Evolutionary conservation across 2,329 filamentous ascomycete species (phyloP).

Genomic region (Aspergillus sp.): DNA sequence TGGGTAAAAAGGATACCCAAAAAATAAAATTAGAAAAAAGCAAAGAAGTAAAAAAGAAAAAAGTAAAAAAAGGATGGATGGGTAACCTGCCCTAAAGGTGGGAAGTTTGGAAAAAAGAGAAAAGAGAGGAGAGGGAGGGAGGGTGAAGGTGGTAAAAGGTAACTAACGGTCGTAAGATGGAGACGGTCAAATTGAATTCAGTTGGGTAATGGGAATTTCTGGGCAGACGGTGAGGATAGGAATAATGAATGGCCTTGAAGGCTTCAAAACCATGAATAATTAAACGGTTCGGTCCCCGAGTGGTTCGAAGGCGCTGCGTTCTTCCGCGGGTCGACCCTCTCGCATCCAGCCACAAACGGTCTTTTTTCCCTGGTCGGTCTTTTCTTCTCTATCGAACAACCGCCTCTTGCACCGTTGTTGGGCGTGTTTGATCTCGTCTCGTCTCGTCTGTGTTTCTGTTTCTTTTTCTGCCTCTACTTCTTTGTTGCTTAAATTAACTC

Average conservation of each 20-base stretch:
- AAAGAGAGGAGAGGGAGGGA: not conserved
- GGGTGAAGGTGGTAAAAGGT: not conserved
- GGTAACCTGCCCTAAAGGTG: not conserved
- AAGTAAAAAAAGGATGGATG: conserved; percentile 1
- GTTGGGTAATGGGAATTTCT: not conserved
- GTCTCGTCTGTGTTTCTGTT: not conserved
- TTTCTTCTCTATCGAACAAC: not conserved
- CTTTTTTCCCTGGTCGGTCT: not conserved
- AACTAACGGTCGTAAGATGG: not conserved
- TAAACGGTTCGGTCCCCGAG: not conserved
- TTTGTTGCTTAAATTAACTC: not conserved
- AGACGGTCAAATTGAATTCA: not conserved
- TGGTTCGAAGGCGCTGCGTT: not conserved
- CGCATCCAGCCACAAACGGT: not conserved
- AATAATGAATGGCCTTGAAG: not conserved
- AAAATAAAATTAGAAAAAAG: not conserved
- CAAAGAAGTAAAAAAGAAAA: not conserved
- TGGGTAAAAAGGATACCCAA: not conserved
- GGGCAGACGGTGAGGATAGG: not conserved
- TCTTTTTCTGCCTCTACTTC: not conserved
- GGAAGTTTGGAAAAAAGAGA: not conserved
- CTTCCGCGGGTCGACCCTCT: not conserved
- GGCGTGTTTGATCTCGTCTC: not conserved
- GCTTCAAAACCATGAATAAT: no score
- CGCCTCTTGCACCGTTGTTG: not conserved